These are phyloP conservation scores for Chaetomium sp. DNA, from an alignment of 2,329 filamentous ascomycete species.

Conservation along the genomic window DNA sequence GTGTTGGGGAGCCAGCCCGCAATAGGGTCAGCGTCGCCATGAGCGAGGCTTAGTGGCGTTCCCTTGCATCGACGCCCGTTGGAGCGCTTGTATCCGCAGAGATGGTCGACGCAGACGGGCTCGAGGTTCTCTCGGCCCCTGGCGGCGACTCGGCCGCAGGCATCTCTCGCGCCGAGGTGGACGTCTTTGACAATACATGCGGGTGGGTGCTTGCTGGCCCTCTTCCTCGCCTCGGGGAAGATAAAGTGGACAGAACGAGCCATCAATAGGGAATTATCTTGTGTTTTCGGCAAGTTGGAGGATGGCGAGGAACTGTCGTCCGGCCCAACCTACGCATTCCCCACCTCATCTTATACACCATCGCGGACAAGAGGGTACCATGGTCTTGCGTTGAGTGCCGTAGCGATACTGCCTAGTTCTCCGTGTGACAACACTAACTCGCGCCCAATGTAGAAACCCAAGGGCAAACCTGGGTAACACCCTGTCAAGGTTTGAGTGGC, in stretches of 20 bases:
- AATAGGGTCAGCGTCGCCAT: neutral
- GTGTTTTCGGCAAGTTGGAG: neutral
- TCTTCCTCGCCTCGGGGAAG: neutral
- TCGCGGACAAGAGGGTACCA: neutral
- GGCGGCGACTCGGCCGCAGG: constrained; percentile 7
- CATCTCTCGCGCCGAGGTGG: neutral
- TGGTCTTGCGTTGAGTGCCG: neutral
- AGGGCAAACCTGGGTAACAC: neutral
- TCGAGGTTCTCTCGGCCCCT: neutral
- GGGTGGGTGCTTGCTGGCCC: neutral
- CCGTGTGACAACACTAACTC: neutral
- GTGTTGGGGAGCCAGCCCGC: constrained; percentile 12
- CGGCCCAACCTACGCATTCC: neutral
- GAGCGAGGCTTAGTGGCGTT: constrained; percentile 7
- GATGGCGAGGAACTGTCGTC: neutral
- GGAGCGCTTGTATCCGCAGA: constrained; percentile 17
- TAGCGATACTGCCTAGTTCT: neutral
- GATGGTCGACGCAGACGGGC: constrained; percentile 14
- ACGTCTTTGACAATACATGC: constrained; percentile 20
- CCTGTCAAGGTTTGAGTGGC: neutral
- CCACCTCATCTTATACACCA: neutral
- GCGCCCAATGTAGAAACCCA: neutral
- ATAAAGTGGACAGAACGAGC: neutral
- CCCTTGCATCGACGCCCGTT: constrained; percentile 1
- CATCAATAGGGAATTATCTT: neutral